These are phyloP conservation scores for Rutstroemia sp. DNA, from an alignment of 2,329 filamentous ascomycete genomes.

Conservation along the genomic window DNA sequence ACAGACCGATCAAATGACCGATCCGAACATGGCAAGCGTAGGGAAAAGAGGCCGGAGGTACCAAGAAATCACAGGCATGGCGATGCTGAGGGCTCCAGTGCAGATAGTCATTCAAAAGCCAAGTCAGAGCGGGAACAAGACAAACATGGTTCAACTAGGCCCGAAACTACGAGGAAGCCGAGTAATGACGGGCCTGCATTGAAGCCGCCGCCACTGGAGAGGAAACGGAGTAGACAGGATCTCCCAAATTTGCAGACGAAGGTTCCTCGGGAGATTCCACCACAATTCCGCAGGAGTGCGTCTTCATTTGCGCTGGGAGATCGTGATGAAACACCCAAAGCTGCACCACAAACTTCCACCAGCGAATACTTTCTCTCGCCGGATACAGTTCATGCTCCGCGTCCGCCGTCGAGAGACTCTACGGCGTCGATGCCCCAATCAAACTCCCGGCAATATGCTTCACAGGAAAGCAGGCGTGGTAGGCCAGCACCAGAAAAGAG, in stretches of 20 bases:
- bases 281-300: constrained; percentile 25
- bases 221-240: constrained; percentile 26
- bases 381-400: constrained; percentile 31
- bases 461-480: constrained; percentile 25
- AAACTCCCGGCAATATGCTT: constrained; percentile 29
- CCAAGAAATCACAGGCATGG: too few species aligned
- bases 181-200: background rate
- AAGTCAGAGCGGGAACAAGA: constrained; percentile 2
- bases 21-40: background rate
- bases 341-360: constrained; percentile 12
- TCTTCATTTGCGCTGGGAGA: constrained; percentile 21
- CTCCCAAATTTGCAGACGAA: constrained; percentile 29
- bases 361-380: constrained; percentile 40
- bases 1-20: constrained; percentile 1
- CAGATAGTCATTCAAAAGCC: constrained; percentile 15
- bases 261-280: constrained; percentile 25
- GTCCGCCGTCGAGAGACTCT: constrained; percentile 15
- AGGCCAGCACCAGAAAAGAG: constrained; percentile 24
- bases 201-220: constrained; percentile 15
- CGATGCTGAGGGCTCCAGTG: background rate
- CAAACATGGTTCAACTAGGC: background rate
- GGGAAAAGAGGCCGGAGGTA: too few species aligned
- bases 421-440: constrained; percentile 24
- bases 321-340: constrained; percentile 19
- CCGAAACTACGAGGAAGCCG: background rate